A percentile compares a stretch with the other conserved stretches of the same genome.
Conservation (phyloP, 805 yeast species). For the Teunomyces tritomae region DNA sequence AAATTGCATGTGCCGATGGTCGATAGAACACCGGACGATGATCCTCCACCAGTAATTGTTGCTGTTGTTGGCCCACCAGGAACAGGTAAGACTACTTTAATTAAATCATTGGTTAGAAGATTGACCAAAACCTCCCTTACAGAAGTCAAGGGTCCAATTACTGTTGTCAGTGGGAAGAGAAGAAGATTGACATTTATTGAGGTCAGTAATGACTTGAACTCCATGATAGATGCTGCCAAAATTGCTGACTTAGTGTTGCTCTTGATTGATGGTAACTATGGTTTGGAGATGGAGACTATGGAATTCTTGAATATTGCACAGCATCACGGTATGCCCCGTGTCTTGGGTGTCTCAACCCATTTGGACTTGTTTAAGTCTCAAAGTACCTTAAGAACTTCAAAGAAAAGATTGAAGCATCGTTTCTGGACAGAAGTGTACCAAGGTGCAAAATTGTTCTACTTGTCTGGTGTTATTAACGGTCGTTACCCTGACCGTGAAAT, state of each 20-base stretch:
- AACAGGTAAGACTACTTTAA: conserved; percentile 92
- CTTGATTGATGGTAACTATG: conserved; percentile 94
- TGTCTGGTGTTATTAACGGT: conserved; percentile 95
- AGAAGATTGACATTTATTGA: conserved; percentile 91
- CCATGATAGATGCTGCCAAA: conserved; percentile 96
- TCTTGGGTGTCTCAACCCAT: conserved; percentile 93
- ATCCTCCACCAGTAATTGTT: conserved; percentile 93
- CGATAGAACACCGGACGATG: conserved; percentile 94
- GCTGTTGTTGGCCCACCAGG: conserved; percentile 99
- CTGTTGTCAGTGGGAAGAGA: conserved; percentile 93
- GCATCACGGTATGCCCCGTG: conserved; percentile 98
- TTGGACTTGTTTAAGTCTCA: conserved; percentile 89
- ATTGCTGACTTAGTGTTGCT: conserved; percentile 88
- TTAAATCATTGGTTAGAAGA: conserved; percentile 83
- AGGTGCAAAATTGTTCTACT: conserved; percentile 93
- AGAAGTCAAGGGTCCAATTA: conserved; percentile 93
- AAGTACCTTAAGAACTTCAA: conserved; percentile 84
- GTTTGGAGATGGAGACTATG: conserved; percentile 99
- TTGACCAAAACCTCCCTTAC: conserved; percentile 80
- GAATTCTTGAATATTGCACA: conserved; percentile 94
- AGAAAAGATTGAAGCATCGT: conserved; percentile 86
- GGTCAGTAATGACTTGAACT: conserved; percentile 86
- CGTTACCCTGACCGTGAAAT: conserved; percentile 97
- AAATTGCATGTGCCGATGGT: conserved; percentile 96
- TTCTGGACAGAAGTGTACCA: conserved; percentile 99